Percentiles rank a stretch among this genome's conserved stretches.
phyloP scores from a whole-genome alignment of 2,329 filamentous ascomycete genomes.

The Cordyceps javanica region DNA sequence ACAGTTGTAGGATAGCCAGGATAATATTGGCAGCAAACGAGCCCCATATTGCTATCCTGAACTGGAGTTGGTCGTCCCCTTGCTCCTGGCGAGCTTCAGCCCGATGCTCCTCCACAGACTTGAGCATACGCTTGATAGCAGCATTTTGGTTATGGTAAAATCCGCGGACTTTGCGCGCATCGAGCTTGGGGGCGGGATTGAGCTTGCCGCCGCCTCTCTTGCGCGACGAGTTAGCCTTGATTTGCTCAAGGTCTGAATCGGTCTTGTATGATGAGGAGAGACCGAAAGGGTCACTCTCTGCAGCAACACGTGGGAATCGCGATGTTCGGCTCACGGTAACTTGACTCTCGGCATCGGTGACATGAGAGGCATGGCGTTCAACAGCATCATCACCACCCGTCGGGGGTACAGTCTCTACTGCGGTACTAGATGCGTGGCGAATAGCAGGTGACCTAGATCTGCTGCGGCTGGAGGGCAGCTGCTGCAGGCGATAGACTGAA shows the following conservation, averaged over 20 bases:
- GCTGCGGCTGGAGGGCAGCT: constrained; percentile 23
- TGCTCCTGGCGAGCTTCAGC: constrained; percentile 74
- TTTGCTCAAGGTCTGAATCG: constrained; percentile 65
- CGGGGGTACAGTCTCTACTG: constrained; percentile 33
- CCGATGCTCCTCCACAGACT: constrained; percentile 86
- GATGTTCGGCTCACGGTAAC: constrained; percentile 29
- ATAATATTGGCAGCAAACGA: constrained; percentile 75
- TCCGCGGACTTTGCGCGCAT: constrained; percentile 56
- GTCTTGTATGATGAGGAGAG: constrained; percentile 75
- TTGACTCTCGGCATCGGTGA: constrained; percentile 45
- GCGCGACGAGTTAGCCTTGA: constrained; percentile 73
- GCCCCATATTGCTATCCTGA: constrained; percentile 59
- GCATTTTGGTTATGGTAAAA: constrained; percentile 93
- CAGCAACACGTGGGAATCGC: constrained; percentile 51
- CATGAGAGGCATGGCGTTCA: constrained; percentile 35
- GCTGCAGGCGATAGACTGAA: constrained; percentile 36
- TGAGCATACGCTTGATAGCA: constrained; percentile 85
- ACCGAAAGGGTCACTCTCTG: constrained; percentile 72
- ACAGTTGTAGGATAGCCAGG: constrained; percentile 76
- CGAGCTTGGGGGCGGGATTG: constrained; percentile 23
- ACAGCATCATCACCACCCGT: constrained; percentile 31
- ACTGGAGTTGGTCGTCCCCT: constrained; percentile 73
- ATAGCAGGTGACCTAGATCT: constrained; percentile 23
- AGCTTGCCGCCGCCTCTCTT: constrained; percentile 52
- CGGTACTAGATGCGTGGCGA: constrained; percentile 38